Evolutionary conservation across 2,329 filamentous ascomycete genomes (phyloP), one percentile per base, ranked within the genome.

Genomic region (Fusarium sp.): DNA sequence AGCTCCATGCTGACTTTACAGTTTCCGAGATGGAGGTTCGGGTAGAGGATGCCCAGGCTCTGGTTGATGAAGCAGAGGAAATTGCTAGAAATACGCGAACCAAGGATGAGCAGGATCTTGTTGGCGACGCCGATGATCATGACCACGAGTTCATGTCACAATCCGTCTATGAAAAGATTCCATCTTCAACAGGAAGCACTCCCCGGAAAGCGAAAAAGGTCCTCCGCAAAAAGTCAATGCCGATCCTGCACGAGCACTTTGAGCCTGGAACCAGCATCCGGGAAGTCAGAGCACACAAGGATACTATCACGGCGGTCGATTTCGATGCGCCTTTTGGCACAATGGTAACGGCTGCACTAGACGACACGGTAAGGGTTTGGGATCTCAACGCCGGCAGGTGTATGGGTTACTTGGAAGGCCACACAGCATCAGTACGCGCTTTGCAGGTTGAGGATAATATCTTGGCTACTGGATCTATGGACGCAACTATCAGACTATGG

Each of bases 251-350:
- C 84, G 97, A 98, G 83, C 95, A 98, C 83, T 94, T 98, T 81
- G 92, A 97, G 74, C 92, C 96, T 5, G 97, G 97, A 20, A 95
- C 94, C 37, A 91, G 90, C 79, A 98, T 99, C 79, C 93, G 93
- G 76, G 94, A 98, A 81, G 89, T 98, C 66, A 92, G 94, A 76
- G 95, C 96, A 3, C 97, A 99, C 82, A 92, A 91, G 62, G 97
- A 99, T 81, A 90, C 89, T 67, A 93, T 99, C 72, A 97, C 95
- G 1, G 93, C 96, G 9, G 83, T 99, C 71, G 97, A 98, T 84
- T 99, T 99, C 82, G 97, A 99, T 81, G 93, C 93, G n/a, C 97
- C 97, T 0, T 98, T 98, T 82, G 97, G 97, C 18, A 97, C 95
- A 23, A 91, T 98, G 90, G 95, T 98, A 7, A 96, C 95, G 9